These are phyloP conservation scores for Acanthamoeba rhysodes DNA, from an alignment of 208 protist genomes.

Conservation along the genomic window DNA sequence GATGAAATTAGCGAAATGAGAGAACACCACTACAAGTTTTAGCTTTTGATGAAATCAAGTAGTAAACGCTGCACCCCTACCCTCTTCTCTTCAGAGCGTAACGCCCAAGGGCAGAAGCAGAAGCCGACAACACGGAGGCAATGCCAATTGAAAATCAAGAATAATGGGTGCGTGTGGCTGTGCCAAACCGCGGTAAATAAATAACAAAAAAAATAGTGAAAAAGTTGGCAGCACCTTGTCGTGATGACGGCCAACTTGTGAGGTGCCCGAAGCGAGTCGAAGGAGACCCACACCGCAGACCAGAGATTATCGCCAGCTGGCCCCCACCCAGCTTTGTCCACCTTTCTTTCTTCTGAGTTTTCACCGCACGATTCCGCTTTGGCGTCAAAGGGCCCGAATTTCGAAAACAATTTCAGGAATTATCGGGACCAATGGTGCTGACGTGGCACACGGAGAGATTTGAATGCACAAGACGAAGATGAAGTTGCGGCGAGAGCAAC, in stretches of 20 bases:
- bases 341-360: conserved; percentile 45
- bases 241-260: neutral
- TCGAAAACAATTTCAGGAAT: neutral
- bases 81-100: neutral
- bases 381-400: neutral
- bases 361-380: neutral
- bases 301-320: neutral
- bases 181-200: neutral
- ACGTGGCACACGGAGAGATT: too few relatives aligned
- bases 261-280: neutral
- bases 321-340: conserved; percentile 9
- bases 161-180: too few relatives aligned
- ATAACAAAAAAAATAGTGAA: neutral
- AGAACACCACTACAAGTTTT: too few relatives aligned
- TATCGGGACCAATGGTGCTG: neutral
- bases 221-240: conserved; percentile 22
- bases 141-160: neutral
- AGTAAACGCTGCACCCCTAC: too few relatives aligned
- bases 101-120: neutral
- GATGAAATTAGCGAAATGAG: neutral
- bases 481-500: neutral
- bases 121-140: neutral
- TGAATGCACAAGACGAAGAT: neutral
- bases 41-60: too few relatives aligned
- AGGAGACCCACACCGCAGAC: neutral